These are phyloP conservation scores for Colletotrichum euphorbiae DNA, from an alignment of 2,329 filamentous ascomycete species.

Conservation along the genomic window DNA sequence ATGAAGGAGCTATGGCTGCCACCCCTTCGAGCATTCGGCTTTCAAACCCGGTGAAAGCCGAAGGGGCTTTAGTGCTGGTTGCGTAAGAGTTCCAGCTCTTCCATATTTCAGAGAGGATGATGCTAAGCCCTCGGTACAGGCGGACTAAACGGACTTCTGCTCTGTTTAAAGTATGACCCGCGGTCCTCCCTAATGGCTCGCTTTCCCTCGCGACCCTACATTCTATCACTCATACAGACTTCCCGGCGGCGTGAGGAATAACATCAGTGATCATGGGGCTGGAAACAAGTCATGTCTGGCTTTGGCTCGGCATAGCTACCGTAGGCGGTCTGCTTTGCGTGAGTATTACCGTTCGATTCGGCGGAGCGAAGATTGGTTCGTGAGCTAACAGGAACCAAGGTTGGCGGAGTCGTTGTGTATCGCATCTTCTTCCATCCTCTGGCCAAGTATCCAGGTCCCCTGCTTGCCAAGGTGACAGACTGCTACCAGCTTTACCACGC, in stretches of 20 bases:
- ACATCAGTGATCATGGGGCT: slow-evolving; percentile 32
- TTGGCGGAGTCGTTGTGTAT: slow-evolving; percentile 61
- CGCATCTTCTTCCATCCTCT: slow-evolving; percentile 73
- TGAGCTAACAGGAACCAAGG: slow-evolving; percentile 45
- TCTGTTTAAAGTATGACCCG: background rate
- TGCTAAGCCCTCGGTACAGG: background rate
- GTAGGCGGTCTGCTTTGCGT: slow-evolving; percentile 55
- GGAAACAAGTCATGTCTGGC: slow-evolving; percentile 50
- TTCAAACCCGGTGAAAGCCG: slow-evolving; percentile 33
- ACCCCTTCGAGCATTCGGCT: slow-evolving; percentile 2
- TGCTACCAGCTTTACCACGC: slow-evolving; percentile 78
- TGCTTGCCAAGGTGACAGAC: slow-evolving; percentile 72
- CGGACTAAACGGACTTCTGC: background rate
- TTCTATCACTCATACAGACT: background rate
- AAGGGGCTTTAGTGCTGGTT: background rate
- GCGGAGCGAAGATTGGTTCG: background rate
- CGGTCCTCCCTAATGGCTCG: background rate
- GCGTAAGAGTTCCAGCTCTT: background rate
- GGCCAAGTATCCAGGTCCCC: slow-evolving; percentile 72
- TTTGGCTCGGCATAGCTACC: slow-evolving; percentile 54
- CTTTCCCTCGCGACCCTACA: background rate
- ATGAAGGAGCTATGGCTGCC: background rate
- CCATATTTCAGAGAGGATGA: background rate
- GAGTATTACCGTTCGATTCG: slow-evolving; percentile 43
- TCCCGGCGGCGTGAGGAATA: too few species aligned